Evolutionary conservation across 345 rosid species (phyloP).

Genomic region (Eucalyptus urophylla): DNA sequence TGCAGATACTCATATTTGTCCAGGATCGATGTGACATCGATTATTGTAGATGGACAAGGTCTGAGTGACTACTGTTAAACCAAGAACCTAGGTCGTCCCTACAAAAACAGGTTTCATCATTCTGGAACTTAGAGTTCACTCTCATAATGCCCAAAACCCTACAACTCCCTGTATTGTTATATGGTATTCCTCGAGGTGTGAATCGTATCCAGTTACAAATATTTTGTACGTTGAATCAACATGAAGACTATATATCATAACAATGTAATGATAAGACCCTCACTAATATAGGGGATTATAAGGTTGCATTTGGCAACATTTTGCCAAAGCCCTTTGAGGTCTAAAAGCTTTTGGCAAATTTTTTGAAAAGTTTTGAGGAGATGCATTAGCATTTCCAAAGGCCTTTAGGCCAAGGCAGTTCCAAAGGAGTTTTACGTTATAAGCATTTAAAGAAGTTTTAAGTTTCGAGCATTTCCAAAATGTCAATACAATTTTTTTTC

Average conservation of each 20-base stretch:
- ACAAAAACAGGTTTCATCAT: not conserved
- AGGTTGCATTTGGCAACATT: not conserved
- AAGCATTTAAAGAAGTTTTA: too few relatives aligned
- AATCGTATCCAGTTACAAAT: not conserved
- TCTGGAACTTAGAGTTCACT: not conserved
- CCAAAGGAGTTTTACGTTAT: not conserved
- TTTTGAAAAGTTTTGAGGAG: not conserved
- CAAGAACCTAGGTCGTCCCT: not conserved
- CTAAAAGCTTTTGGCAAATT: not conserved
- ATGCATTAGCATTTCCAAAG: not conserved
- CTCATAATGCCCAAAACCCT: not conserved
- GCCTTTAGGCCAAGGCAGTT: not conserved
- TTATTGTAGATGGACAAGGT: not conserved
- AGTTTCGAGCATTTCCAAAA: not conserved
- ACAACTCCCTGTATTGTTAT: not conserved
- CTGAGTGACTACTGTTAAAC: not conserved
- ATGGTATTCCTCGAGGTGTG: not conserved
- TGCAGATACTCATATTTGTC: not conserved
- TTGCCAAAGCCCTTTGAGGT: not conserved
- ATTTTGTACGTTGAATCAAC: not conserved
- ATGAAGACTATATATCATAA: not conserved
- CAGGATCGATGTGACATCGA: not conserved
- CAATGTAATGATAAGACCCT: not conserved
- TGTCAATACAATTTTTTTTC: not conserved
- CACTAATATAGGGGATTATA: not conserved